phyloP scores from a whole-genome alignment of 2,329 filamentous ascomycete genomes.

The Clonostachys byssicola region DNA sequence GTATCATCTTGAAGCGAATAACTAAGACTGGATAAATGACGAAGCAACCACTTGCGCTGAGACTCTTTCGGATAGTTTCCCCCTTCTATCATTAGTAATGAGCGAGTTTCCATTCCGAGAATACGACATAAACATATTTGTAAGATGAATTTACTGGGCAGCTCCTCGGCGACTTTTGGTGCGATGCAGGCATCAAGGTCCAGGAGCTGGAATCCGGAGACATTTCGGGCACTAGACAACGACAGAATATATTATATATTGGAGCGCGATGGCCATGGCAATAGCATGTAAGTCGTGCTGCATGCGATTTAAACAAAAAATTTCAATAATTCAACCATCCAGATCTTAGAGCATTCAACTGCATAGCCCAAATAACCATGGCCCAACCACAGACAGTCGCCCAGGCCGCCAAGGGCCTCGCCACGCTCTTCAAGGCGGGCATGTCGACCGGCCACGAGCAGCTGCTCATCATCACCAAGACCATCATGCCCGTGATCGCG shows the following conservation, averaged over 20 bases:
- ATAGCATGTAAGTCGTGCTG: too few species aligned
- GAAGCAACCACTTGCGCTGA: not conserved
- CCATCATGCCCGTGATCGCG: slow-evolving; percentile 9
- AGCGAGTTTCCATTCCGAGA: too few species aligned
- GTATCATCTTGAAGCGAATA: not conserved
- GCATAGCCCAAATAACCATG: not conserved
- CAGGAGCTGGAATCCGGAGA: too few species aligned
- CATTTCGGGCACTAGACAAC: too few species aligned
- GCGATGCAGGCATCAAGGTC: too few species aligned
- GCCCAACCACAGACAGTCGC: not conserved
- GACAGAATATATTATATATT: too few species aligned
- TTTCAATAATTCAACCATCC: not conserved
- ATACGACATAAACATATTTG: too few species aligned
- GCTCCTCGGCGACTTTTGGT: too few species aligned
- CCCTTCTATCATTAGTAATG: too few species aligned
- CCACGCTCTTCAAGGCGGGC: slow-evolving; percentile 5
- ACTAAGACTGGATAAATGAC: not conserved
- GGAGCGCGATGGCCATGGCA: too few species aligned
- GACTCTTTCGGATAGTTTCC: too few species aligned
- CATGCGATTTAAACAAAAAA: not conserved
- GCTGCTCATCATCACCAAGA: slow-evolving; percentile 6
- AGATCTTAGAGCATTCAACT: not conserved
- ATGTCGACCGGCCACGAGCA: not conserved
- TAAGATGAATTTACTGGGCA: too few species aligned
- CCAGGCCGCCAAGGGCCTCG: slow-evolving; percentile 1